A percentile compares a stretch with the other conserved stretches of the same genome.
Evolutionary conservation across 495 filamentous ascomycete genomes (phyloP).

Genomic region (Hypoxylon perforatum): DNA sequence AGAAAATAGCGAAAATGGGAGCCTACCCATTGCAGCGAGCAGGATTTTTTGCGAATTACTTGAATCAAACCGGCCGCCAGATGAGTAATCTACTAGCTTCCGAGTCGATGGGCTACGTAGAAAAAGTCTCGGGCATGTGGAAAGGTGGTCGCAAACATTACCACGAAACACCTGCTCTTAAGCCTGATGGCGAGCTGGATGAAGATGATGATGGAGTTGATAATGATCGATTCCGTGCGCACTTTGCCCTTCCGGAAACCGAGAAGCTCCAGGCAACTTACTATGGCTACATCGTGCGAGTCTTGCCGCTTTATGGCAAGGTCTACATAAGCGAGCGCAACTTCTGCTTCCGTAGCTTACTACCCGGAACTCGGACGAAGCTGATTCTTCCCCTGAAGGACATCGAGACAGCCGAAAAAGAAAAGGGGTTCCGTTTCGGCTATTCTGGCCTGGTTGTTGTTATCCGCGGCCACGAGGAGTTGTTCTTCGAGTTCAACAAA

Average conservation of each 20-base stretch:
- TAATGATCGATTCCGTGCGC: conserved; percentile 82
- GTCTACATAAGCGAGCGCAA: conserved; percentile 92
- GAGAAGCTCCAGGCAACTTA: conserved; percentile 93
- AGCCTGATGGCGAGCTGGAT: conserved; percentile 68
- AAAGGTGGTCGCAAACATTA: conserved; percentile 92
- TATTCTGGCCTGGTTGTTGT: conserved; percentile 92
- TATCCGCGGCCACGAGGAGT: conserved; percentile 91
- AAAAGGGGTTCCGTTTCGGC: conserved; percentile 93
- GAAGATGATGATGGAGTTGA: conserved; percentile 71
- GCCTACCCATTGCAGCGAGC: conserved; percentile 87
- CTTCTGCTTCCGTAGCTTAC: conserved; percentile 92
- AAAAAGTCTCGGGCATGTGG: conserved; percentile 98
- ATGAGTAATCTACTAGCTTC: conserved; percentile 89
- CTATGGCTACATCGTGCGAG: conserved; percentile 86
- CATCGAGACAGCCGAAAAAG: conserved; percentile 93
- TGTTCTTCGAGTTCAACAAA: conserved; percentile 93
- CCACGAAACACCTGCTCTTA: conserved; percentile 74
- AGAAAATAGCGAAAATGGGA: conserved; percentile 78
- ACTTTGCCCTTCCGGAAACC: conserved; percentile 86
- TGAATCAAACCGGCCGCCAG: conserved; percentile 76
- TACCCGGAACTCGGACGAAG: conserved; percentile 92
- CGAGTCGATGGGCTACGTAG: conserved; percentile 96
- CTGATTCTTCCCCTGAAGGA: conserved; percentile 91
- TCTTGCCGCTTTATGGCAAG: conserved; percentile 94
- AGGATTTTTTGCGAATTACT: conserved; percentile 83